Evolutionary conservation across 2,329 filamentous ascomycete genomes (phyloP).

Genomic region (Orbilia quercus): DNA sequence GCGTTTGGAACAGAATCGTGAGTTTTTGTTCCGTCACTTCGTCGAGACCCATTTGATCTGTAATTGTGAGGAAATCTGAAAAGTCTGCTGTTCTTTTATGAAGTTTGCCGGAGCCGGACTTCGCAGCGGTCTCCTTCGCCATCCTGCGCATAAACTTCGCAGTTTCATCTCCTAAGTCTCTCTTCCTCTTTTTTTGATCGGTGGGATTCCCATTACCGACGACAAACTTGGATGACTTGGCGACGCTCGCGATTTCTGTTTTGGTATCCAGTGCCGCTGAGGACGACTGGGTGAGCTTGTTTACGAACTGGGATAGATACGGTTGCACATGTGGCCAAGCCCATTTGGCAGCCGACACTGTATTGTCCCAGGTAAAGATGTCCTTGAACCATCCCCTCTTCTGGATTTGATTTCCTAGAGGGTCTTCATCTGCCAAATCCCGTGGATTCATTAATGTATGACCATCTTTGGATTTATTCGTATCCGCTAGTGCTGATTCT

Average conservation of each 20-base stretch:
- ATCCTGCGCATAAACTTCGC: no score
- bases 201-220: constrained; percentile 40
- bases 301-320: constrained; percentile 46
- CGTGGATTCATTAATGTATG: background rate
- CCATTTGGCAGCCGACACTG: constrained; percentile 17
- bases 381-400: constrained; percentile 34
- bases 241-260: constrained; percentile 15
- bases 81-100: constrained; percentile 38
- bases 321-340: constrained; percentile 41
- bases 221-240: constrained; percentile 29
- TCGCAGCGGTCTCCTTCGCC: no score
- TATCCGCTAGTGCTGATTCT: background rate
- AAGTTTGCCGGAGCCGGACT: constrained; percentile 2
- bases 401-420: constrained; percentile 5
- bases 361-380: constrained; percentile 29
- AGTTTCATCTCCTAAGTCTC: constrained; percentile 22
- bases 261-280: constrained; percentile 27
- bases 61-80: constrained; percentile 28
- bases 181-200: constrained; percentile 49
- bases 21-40: constrained; percentile 41
- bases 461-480: background rate
- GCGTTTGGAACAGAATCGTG: constrained; percentile 37
- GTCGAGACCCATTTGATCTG: constrained; percentile 46
- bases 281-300: constrained; percentile 37
- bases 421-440: background rate